Conservation (phyloP, 75 land plant species). For the Picea sitchensis region DNA sequence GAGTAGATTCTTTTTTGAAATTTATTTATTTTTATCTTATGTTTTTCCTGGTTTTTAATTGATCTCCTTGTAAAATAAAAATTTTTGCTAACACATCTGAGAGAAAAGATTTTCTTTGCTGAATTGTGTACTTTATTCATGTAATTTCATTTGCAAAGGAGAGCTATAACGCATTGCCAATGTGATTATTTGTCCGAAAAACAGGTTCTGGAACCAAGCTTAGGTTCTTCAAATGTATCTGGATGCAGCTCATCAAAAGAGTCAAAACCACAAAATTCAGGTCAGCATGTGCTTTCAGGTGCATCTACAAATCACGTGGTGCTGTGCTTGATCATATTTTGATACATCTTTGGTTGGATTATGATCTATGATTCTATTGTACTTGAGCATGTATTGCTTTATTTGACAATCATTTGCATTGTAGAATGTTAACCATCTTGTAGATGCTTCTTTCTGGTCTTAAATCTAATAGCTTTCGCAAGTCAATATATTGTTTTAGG, state of each 20-base stretch:
- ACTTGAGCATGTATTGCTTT: neutral
- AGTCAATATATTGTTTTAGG: neutral
- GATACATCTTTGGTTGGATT: neutral
- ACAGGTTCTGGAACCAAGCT: conserved; percentile 9
- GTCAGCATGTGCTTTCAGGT: neutral
- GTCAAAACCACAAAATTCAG: conserved; percentile 10
- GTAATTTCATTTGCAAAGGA: no score
- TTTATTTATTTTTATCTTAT: no score
- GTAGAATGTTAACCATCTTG: neutral
- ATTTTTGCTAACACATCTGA: no score
- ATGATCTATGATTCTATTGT: neutral
- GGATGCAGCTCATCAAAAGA: conserved; percentile 32
- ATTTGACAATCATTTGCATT: conserved; percentile 11
- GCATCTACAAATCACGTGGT: neutral
- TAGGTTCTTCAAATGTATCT: conserved; percentile 30
- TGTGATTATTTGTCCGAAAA: no score
- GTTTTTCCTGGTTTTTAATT: no score
- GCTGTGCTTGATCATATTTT: neutral
- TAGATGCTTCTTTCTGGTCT: conserved; percentile 2
- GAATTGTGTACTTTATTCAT: no score
- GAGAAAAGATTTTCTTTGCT: no score
- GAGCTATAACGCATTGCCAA: no score
- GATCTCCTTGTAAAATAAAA: no score
- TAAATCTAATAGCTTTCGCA: neutral
- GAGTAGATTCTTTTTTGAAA: no score